phyloP scores from a whole-genome alignment of 257 asterid genomes.

The Nicotiana sylvestris region DNA sequence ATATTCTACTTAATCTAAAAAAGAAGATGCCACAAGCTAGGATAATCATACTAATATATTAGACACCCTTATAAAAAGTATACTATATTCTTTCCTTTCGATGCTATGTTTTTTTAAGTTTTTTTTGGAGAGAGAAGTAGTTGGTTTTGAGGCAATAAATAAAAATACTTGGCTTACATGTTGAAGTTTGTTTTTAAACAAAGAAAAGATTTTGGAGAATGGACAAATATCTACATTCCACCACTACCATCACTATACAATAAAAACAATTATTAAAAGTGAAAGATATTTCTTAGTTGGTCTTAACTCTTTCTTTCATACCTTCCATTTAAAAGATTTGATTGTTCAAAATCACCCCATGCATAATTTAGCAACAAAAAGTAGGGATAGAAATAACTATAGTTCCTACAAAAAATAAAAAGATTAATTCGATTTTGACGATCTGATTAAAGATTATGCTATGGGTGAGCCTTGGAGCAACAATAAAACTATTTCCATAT shows the following conservation, averaged over 20 bases:
- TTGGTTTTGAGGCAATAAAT: neutral
- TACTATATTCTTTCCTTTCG: neutral
- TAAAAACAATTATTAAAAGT: neutral
- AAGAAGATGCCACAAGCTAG: neutral
- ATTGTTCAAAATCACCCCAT: neutral
- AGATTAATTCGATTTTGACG: neutral
- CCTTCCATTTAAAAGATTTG: neutral
- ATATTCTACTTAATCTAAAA: neutral
- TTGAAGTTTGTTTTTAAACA: neutral
- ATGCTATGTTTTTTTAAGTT: neutral
- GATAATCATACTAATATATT: neutral
- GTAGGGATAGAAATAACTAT: neutral
- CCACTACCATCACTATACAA: neutral
- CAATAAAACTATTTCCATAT: no score
- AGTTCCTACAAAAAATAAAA: neutral
- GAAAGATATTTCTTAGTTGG: neutral
- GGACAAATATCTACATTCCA: neutral
- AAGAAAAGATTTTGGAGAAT: neutral
- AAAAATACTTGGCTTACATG: slow-evolving; percentile 5
- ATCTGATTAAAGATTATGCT: no score
- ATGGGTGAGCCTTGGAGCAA: no score
- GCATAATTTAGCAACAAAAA: neutral
- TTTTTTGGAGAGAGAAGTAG: neutral
- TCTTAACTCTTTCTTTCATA: neutral
- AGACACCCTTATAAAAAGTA: neutral